A percentile compares a stretch with the other conserved stretches of the same genome.
Conservation (phyloP, 1,284 basidiomycete species). For the Fomitopsis palustris region DNA sequence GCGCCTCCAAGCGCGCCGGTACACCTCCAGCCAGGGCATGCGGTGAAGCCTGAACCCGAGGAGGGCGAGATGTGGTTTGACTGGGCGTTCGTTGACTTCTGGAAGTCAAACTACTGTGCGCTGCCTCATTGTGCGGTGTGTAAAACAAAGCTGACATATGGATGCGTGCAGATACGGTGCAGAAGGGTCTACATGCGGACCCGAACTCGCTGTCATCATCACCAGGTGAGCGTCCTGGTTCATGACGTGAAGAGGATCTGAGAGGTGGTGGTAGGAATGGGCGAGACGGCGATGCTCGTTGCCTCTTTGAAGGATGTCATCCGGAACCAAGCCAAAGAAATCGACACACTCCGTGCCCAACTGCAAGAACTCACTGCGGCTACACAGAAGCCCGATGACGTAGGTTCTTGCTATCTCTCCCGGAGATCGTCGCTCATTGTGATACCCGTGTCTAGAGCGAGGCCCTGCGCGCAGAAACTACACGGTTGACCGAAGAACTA, state of each 20-base stretch:
- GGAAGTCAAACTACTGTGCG: slow-evolving; percentile 96
- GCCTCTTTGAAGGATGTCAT: slow-evolving; percentile 80
- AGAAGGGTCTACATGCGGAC: slow-evolving; percentile 61
- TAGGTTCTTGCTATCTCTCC: slow-evolving; percentile 12
- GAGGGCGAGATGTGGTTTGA: slow-evolving; percentile 97
- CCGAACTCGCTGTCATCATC: slow-evolving; percentile 59
- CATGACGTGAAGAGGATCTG: background rate
- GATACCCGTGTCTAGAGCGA: slow-evolving; percentile 16
- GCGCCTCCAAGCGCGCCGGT: slow-evolving; percentile 36
- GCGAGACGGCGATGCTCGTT: slow-evolving; percentile 78
- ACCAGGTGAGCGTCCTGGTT: slow-evolving; percentile 40
- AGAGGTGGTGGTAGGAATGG: slow-evolving; percentile 46
- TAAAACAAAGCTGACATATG: background rate
- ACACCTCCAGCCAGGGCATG: slow-evolving; percentile 32
- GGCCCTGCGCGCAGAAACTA: slow-evolving; percentile 40
- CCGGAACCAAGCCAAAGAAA: slow-evolving; percentile 73
- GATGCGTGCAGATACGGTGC: slow-evolving; percentile 53
- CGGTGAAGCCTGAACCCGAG: slow-evolving; percentile 30
- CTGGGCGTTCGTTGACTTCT: slow-evolving; percentile 98
- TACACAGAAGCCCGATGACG: slow-evolving; percentile 19
- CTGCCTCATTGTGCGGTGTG: slow-evolving; percentile 12
- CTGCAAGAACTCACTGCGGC: slow-evolving; percentile 36
- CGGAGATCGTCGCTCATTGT: slow-evolving; percentile 22
- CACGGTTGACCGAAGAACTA: slow-evolving; percentile 47
- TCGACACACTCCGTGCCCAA: slow-evolving; percentile 58